Evolutionary conservation across 78 protist genomes (phyloP).

Genomic region (Dictyostelium purpureum): DNA sequence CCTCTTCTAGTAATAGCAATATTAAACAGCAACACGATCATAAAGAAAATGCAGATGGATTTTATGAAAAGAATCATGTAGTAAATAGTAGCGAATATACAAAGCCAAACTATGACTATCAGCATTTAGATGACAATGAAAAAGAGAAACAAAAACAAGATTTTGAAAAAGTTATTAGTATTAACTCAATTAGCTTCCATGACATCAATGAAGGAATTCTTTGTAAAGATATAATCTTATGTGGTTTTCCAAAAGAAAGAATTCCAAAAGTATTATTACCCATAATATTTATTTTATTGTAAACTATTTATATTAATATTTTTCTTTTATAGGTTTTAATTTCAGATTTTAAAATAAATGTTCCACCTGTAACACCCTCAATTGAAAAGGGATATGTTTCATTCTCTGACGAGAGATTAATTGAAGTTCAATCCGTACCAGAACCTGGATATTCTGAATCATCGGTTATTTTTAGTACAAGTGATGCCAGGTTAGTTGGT

Average conservation of each 20-base stretch:
- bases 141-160: background rate
- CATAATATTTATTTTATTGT: no score
- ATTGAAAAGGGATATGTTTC: background rate
- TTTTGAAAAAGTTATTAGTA: background rate
- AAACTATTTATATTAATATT: no score
- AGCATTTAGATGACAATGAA: background rate
- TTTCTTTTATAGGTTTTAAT: no score
- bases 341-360: background rate
- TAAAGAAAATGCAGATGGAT: background rate
- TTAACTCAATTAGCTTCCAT: background rate
- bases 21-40: constrained; percentile 1
- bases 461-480: background rate
- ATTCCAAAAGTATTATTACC: background rate
- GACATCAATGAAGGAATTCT: background rate
- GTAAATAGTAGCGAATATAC: background rate
- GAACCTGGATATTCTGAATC: background rate
- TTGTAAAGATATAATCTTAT: background rate
- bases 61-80: background rate
- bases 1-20: no score
- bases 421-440: background rate
- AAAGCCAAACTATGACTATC: background rate
- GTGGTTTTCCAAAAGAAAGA: constrained; percentile 1
- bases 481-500: background rate
- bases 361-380: background rate
- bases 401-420: background rate